A percentile compares a stretch with the other conserved stretches of the same genome.
Evolutionary conservation across 2,329 filamentous ascomycete genomes (phyloP).

Genomic region (Didymella arachidicola): DNA sequence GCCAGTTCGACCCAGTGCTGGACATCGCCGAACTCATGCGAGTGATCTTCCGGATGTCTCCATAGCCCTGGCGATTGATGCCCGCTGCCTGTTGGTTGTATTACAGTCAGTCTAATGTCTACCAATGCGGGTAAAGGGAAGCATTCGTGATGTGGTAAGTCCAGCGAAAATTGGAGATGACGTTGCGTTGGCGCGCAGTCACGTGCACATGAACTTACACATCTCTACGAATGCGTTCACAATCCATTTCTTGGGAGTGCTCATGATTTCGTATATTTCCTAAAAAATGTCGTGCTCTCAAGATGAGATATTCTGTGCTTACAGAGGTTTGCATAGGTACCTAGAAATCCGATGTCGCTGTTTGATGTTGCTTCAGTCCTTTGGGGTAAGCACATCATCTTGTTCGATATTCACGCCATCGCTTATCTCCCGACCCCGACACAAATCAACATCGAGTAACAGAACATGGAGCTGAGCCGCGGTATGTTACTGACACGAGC

Average conservation of each 20-base stretch:
- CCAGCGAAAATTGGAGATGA: neutral
- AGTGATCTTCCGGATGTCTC: conserved; percentile 71
- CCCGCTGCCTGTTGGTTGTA: conserved; percentile 32
- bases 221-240: conserved; percentile 56
- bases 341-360: conserved; percentile 33
- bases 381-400: conserved; percentile 42
- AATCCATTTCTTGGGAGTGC: conserved; percentile 48
- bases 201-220: conserved; percentile 45
- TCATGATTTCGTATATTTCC: conserved; percentile 28
- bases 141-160: neutral
- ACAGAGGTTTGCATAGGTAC: conserved; percentile 9
- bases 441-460: conserved; percentile 17
- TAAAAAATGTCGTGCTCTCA: conserved; percentile 31
- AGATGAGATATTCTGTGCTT: neutral
- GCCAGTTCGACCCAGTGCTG: conserved; percentile 51
- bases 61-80: conserved; percentile 63
- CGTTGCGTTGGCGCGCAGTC: conserved; percentile 10
- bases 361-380: conserved; percentile 18
- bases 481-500: conserved; percentile 17
- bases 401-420: conserved; percentile 38
- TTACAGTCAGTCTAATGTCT: neutral
- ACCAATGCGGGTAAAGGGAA: conserved; percentile 3
- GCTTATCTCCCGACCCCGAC: conserved; percentile 26
- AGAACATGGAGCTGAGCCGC: conserved; percentile 10
- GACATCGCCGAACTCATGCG: conserved; percentile 61